Conservation (phyloP, 2,329 filamentous ascomycete genomes). For the Talaromyces sp. region DNA sequence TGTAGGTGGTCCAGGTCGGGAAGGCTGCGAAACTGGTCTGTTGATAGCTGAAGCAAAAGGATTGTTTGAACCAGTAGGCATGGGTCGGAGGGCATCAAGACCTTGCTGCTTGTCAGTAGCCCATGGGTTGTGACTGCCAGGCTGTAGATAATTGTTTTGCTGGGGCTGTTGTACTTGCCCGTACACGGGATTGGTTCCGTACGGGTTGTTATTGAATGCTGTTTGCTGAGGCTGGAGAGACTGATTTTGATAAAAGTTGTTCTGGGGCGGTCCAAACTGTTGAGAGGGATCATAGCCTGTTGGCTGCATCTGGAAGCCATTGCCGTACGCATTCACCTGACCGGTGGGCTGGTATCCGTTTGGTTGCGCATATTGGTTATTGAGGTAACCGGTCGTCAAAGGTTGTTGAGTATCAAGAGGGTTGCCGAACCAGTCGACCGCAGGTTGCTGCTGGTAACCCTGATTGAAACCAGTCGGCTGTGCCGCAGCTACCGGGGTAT, state of each 20-base stretch:
- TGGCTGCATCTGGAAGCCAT: constrained; percentile 65
- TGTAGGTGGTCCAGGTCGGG: constrained; percentile 61
- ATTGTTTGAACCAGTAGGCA: constrained; percentile 95
- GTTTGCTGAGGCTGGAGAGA: constrained; percentile 59
- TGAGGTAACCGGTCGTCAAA: constrained; percentile 65
- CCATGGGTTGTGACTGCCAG: constrained; percentile 95
- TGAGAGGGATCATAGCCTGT: constrained; percentile 62
- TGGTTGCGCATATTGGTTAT: constrained; percentile 69
- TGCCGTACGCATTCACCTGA: constrained; percentile 65
- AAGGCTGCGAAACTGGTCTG: constrained; percentile 53
- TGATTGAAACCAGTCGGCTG: constrained; percentile 91
- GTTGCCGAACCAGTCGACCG: constrained; percentile 97
- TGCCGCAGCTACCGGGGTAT: constrained; percentile 63
- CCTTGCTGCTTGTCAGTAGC: constrained; percentile 58
- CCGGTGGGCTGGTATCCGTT: constrained; percentile 69
- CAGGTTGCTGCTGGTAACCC: constrained; percentile 93
- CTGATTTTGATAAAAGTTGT: constrained; percentile 49
- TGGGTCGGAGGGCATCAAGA: constrained; percentile 67
- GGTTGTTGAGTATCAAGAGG: constrained; percentile 75
- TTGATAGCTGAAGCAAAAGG: constrained; percentile 78
- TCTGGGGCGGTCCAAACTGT: constrained; percentile 40
- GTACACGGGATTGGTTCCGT: constrained; percentile 46
- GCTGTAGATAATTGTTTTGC: constrained; percentile 61
- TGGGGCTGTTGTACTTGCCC: constrained; percentile 50
- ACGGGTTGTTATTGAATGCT: constrained; percentile 58